Conservation (phyloP, 2,329 filamentous ascomycete genomes). For the Penicillium sp. region DNA sequence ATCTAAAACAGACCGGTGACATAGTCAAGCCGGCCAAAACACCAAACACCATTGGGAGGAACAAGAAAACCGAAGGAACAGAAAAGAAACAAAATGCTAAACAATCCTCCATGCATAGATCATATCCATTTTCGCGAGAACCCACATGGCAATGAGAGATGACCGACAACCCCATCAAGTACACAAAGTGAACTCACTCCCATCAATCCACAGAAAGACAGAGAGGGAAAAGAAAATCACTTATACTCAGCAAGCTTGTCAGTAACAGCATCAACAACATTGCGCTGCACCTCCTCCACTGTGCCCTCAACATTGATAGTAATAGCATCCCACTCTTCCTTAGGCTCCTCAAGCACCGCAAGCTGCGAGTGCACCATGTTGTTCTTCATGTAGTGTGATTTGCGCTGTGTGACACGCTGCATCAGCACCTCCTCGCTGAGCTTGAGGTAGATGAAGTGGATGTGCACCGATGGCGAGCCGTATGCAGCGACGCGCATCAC, state of each 20-base stretch:
- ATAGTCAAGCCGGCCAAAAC: constrained; percentile 2
- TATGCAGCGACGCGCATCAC: constrained; percentile 74
- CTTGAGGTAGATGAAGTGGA: constrained; percentile 89
- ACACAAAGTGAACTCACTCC: not conserved
- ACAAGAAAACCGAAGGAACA: not conserved
- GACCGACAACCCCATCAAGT: not conserved
- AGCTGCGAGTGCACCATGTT: constrained; percentile 93
- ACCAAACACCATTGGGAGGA: constrained; percentile 6
- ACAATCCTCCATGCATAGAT: constrained; percentile 8
- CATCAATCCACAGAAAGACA: constrained; percentile 1
- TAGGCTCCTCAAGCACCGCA: constrained; percentile 74
- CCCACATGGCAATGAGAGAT: constrained; percentile 2
- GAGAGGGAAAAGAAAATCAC: constrained; percentile 1
- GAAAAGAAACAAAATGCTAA: constrained; percentile 6
- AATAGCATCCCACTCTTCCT: constrained; percentile 63
- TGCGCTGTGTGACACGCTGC: constrained; percentile 61
- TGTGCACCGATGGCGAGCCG: constrained; percentile 60
- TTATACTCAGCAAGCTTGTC: constrained; percentile 45
- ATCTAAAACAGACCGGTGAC: constrained; percentile 3
- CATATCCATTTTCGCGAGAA: not conserved
- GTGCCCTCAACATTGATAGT: constrained; percentile 53
- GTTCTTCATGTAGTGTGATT: constrained; percentile 91
- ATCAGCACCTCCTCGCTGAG: constrained; percentile 68
- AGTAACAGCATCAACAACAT: constrained; percentile 52
- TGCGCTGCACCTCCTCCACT: constrained; percentile 51